Conservation (phyloP, 257 asterid genomes). For the Plantago major region DNA sequence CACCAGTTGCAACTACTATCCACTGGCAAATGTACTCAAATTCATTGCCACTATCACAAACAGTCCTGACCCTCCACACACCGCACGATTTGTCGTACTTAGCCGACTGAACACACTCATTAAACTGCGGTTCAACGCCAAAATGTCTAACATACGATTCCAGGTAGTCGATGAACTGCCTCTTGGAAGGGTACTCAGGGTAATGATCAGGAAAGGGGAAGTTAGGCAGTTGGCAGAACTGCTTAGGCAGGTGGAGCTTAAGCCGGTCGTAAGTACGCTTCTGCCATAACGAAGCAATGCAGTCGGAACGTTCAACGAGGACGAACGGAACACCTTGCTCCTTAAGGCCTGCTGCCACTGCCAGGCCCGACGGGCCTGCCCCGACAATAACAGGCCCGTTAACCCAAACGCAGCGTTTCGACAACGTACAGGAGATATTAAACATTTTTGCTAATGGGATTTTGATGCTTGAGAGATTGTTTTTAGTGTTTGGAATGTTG, state of each 20-base stretch:
- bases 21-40: slow-evolving; percentile 84
- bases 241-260: slow-evolving; percentile 76
- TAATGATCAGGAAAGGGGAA: slow-evolving; percentile 73
- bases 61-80: slow-evolving; percentile 64
- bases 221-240: slow-evolving; percentile 69
- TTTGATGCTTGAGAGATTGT: neutral
- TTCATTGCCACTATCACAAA: slow-evolving; percentile 30
- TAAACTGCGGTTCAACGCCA: slow-evolving; percentile 59
- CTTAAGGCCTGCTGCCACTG: slow-evolving; percentile 81
- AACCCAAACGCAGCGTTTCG: slow-evolving; percentile 76
- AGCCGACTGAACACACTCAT: slow-evolving; percentile 68
- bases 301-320: slow-evolving; percentile 62
- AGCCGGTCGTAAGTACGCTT: slow-evolving; percentile 81
- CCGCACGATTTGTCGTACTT: slow-evolving; percentile 62
- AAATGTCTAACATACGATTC: slow-evolving; percentile 55
- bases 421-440: slow-evolving; percentile 33
- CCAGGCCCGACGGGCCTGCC: slow-evolving; percentile 91
- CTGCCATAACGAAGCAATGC: slow-evolving; percentile 93
- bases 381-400: slow-evolving; percentile 88
- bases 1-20: slow-evolving; percentile 89
- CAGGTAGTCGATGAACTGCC: slow-evolving; percentile 64
- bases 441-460: slow-evolving; percentile 34
- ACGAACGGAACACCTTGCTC: slow-evolving; percentile 69
- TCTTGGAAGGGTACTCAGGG: slow-evolving; percentile 72
- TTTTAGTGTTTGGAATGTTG: slow-evolving; percentile 15